Evolutionary conservation across 176 grass and related monocot species (phyloP).

Genomic region (Aegilops umbellulata): DNA sequence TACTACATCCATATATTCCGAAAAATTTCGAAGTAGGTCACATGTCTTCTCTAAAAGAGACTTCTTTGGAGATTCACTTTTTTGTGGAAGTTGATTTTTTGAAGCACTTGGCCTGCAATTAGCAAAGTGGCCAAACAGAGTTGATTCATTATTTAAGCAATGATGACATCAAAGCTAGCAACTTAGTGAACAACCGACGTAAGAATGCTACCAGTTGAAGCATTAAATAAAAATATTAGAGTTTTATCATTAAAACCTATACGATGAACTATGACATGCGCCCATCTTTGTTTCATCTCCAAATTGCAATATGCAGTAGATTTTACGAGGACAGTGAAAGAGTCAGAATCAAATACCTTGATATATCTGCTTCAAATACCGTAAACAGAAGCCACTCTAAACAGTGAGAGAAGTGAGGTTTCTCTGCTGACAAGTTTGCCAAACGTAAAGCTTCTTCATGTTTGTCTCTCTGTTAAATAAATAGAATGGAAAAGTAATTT

Average conservation of each 20-base stretch:
- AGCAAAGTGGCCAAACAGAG: conserved; percentile 10
- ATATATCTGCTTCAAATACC: conserved; percentile 99
- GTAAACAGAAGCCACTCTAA: conserved; percentile 99
- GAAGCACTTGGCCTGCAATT: conserved; percentile 77
- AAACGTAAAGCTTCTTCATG: conserved; percentile 83
- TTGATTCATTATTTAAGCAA: conserved; percentile 7
- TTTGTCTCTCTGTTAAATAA: conserved; percentile 84
- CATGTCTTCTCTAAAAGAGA: conserved; percentile 96
- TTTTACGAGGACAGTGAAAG: conserved; percentile 14
- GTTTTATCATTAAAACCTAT: not conserved
- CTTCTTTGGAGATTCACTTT: conserved; percentile 42
- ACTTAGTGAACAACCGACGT: not conserved
- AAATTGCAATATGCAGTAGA: conserved; percentile 17
- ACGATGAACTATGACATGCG: not conserved
- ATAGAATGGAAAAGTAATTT: conserved; percentile 3
- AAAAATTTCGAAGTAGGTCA: conserved; percentile 78
- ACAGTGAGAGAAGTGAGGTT: conserved; percentile 97
- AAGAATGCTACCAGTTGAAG: conserved; percentile 1
- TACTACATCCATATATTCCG: conserved; percentile 97
- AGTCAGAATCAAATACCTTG: conserved; percentile 64
- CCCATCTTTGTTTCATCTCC: conserved; percentile 22
- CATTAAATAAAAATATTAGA: not conserved
- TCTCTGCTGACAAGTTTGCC: conserved; percentile 92
- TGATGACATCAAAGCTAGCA: not conserved
- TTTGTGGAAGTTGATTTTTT: conserved; percentile 59